Conservation (phyloP, 2,329 filamentous ascomycete genomes). For the Paracoccidioides lutzii region DNA sequence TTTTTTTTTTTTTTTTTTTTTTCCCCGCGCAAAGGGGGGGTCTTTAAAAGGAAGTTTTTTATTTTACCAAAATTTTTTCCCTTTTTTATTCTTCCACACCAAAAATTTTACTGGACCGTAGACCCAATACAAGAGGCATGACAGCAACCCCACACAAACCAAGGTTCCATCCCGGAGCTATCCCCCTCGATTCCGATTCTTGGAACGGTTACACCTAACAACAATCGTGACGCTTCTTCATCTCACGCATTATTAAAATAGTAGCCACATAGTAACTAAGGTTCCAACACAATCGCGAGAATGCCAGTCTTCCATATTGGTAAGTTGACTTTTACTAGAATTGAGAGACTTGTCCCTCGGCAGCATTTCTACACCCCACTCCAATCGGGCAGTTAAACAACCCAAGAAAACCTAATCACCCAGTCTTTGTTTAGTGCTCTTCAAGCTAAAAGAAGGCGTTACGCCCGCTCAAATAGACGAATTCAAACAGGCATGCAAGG, state of each 20-base stretch:
- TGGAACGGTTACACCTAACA: not conserved
- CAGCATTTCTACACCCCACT: not conserved
- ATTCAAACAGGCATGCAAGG: conserved; percentile 20
- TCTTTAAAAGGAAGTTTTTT: too few relatives aligned
- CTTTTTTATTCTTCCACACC: too few relatives aligned
- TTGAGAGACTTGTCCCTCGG: not conserved
- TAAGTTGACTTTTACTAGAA: conserved; percentile 11
- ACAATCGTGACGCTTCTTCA: not conserved
- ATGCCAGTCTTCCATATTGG: conserved; percentile 33
- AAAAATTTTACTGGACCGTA: too few relatives aligned
- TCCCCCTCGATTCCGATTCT: too few relatives aligned
- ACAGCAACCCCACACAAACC: too few relatives aligned
- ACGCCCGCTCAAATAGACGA: conserved; percentile 21
- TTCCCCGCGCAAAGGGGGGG: too few relatives aligned
- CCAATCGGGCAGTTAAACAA: not conserved
- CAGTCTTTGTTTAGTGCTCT: conserved; percentile 22
- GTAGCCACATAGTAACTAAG: not conserved
- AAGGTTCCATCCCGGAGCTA: not conserved
- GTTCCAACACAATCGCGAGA: not conserved
- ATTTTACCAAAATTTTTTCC: too few relatives aligned
- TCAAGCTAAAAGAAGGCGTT: conserved; percentile 31
- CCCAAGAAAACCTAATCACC: not conserved
- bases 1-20: too few relatives aligned
- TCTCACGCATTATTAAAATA: not conserved
- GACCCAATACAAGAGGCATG: too few relatives aligned